Conservation (phyloP, 2,329 filamentous ascomycete genomes). For the Monosporascus cannonballus region DNA sequence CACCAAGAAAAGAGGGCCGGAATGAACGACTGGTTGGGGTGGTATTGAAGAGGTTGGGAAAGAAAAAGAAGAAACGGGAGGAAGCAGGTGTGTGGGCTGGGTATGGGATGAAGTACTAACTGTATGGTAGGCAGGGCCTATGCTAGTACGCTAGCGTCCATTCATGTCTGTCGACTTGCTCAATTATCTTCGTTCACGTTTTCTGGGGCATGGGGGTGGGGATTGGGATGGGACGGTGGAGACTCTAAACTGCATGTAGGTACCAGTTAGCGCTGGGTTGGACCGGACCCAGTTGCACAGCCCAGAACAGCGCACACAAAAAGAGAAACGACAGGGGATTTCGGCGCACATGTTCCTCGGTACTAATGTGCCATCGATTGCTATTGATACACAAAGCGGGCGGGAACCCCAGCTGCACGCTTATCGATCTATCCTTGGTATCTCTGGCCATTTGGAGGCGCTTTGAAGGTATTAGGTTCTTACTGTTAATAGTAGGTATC, state of each 20-base stretch:
- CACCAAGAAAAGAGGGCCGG: constrained; percentile 15
- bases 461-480: too few species aligned
- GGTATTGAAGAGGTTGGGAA: constrained; percentile 23
- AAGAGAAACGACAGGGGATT: neutral
- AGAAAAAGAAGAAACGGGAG: constrained; percentile 18
- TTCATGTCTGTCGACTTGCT: neutral
- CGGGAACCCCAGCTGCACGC: neutral
- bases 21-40: constrained; percentile 22
- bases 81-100: neutral
- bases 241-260: too few species aligned
- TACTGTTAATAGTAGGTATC: neutral
- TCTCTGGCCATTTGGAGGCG: too few species aligned
- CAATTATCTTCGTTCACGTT: too few species aligned
- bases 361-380: neutral
- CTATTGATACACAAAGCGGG: neutral
- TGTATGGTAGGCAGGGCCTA: neutral
- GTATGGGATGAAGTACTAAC: neutral
- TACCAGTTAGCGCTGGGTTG: too few species aligned
- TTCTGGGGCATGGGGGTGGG: too few species aligned
- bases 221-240: too few species aligned
- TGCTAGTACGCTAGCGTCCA: neutral
- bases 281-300: neutral
- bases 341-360: too few species aligned
- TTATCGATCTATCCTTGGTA: neutral
- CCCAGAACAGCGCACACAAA: neutral